Evolutionary conservation across 345 rosid species (phyloP), one percentile per base, ranked within the genome.

Genomic region (Lenwebbia sp.): DNA sequence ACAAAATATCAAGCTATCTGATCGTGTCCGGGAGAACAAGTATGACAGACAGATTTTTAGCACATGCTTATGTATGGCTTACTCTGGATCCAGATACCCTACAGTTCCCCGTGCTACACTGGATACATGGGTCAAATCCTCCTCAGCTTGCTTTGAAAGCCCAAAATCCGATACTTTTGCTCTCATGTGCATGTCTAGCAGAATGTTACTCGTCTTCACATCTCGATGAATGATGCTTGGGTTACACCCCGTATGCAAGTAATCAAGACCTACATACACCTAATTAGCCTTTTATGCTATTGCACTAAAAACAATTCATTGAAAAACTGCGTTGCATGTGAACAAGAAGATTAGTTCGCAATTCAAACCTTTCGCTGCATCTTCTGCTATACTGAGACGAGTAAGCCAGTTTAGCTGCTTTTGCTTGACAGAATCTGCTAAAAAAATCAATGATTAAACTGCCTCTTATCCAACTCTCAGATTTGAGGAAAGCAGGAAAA

Each of bases 101-200:
- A 96, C 96, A 2, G 99, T 95, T 57, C 99, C 99, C 88, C 95
- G 91, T 5, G 98, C 99, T n/a, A 92, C 95, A 58, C 99, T 98
- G 28, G 99, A 96, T 65, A 96, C 88, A 52, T 96, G 98, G 65
- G 99, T 94, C 83, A 96, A 88, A 88, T 96, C 99, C 75, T 96
- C 99, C 28, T 95, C 99, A 86, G 99, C 92, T 90, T 96, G 99
- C 85, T 94, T 94, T 14, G 99, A 98, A 87, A 98, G 99, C 83
- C 99, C 99, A 81, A 98, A 98, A 92, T 96, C 99, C 0, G 99
- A 96, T 19, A 98, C 96, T 91, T 98, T 96, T 22, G 98, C 99
- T 88, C 97, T 95, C 99, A 98, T 96, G 85, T 94, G 93, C 85
- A 92, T 89, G 91, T 98, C 99, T 26, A 98, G 88, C 75, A 98